phyloP scores from a whole-genome alignment of 106 monocot genomes.

The Agapanthus africanus region DNA sequence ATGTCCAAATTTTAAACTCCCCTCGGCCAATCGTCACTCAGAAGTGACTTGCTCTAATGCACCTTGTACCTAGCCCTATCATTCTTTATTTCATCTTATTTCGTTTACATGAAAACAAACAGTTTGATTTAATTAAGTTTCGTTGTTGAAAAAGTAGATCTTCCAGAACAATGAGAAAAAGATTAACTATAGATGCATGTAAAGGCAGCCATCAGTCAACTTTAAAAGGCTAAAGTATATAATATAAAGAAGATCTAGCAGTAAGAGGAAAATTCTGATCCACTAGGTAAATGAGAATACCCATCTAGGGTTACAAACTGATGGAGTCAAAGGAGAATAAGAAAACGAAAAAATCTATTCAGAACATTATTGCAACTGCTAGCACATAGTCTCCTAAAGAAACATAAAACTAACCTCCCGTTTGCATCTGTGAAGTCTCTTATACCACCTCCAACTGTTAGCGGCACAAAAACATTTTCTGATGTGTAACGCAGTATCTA shows the following conservation, averaged over 20 bases:
- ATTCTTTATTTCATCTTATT: too few relatives aligned
- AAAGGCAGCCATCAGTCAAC: neutral
- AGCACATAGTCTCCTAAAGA: neutral
- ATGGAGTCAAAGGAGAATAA: neutral
- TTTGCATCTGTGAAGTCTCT: constrained; percentile 95
- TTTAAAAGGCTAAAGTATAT: neutral
- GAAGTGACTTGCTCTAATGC: too few relatives aligned
- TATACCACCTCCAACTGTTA: constrained; percentile 98
- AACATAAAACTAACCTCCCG: constrained; percentile 53
- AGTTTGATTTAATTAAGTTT: neutral
- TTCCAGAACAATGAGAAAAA: neutral
- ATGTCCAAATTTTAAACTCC: neutral
- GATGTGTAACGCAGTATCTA: constrained; percentile 83
- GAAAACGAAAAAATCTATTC: neutral
- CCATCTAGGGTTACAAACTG: neutral
- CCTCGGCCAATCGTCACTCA: too few relatives aligned
- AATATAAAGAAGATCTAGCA: neutral
- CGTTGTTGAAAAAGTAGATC: neutral
- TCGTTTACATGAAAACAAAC: too few relatives aligned
- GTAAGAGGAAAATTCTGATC: neutral
- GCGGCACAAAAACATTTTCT: constrained; percentile 93
- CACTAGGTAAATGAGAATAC: neutral
- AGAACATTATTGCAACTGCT: neutral
- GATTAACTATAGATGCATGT: neutral
- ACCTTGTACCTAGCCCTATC: too few relatives aligned